phyloP scores from a whole-genome alignment of 163 green algal species.

The Scenedesmus sp. region DNA sequence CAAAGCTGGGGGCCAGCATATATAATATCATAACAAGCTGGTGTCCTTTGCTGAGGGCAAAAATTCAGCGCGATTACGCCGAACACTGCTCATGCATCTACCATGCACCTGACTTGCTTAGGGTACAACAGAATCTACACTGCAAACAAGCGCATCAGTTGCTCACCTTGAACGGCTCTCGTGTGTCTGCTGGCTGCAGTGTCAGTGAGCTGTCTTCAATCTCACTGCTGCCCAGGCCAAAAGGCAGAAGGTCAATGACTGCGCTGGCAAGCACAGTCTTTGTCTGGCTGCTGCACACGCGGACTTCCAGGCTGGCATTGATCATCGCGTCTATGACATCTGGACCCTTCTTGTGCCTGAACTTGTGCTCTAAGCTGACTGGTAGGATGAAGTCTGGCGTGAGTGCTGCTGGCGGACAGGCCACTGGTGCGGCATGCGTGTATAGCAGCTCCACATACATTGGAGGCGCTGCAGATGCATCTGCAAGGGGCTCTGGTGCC shows the following conservation, averaged over 20 bases:
- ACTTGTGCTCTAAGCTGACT: constrained; percentile 27
- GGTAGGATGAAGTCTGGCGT: background rate
- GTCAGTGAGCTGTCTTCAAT: background rate
- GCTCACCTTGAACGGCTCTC: constrained; percentile 18
- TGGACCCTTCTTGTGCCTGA: constrained; percentile 34
- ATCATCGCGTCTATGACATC: constrained; percentile 32
- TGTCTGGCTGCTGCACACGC: background rate
- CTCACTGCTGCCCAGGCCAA: constrained; percentile 29
- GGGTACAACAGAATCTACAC: background rate
- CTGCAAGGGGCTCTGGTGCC: background rate
- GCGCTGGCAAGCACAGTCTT: constrained; percentile 23
- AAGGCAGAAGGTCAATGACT: constrained; percentile 35
- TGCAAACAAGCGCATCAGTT: background rate
- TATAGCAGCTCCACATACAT: constrained; percentile 15
- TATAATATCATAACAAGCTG: background rate
- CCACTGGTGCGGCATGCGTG: background rate
- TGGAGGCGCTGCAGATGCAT: constrained; percentile 16
- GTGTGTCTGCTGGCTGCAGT: background rate
- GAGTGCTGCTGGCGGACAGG: background rate
- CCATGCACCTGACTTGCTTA: background rate
- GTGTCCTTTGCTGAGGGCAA: no score
- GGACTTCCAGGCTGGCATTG: constrained; percentile 17
- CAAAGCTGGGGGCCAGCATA: background rate
- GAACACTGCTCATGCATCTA: background rate
- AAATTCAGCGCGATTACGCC: background rate